Percentiles rank a stretch among this genome's conserved stretches.
Evolutionary conservation across 164 flowering plant species (phyloP).

Genomic region (Vitis rupestris): DNA sequence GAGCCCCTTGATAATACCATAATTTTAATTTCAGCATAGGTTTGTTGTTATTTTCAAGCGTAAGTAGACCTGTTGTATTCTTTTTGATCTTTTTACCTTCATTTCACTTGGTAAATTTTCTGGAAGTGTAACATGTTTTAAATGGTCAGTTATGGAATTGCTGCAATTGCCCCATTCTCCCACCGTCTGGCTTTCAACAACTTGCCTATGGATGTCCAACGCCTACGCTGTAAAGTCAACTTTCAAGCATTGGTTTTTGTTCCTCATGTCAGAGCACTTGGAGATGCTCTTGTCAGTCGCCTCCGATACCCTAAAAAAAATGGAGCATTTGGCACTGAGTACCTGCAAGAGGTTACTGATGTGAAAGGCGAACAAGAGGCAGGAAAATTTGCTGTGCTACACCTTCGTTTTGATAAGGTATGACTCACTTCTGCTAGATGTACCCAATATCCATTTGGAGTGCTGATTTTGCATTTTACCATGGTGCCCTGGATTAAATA

Average conservation of each 20-base stretch:
- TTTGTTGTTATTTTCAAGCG: neutral
- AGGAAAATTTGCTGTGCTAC: constrained; percentile 82
- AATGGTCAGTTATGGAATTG: constrained; percentile 75
- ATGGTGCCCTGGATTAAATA: neutral
- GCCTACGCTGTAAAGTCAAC: constrained; percentile 91
- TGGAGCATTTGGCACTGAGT: constrained; percentile 20
- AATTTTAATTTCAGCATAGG: neutral
- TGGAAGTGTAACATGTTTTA: neutral
- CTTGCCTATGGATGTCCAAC: constrained; percentile 80
- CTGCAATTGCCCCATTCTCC: constrained; percentile 97
- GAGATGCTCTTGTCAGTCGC: constrained; percentile 79
- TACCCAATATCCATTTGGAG: neutral
- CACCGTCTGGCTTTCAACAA: constrained; percentile 93
- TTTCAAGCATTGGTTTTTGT: constrained; percentile 85
- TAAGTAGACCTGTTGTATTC: too few species aligned
- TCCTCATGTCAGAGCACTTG: constrained; percentile 78
- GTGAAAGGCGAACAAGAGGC: constrained; percentile 21
- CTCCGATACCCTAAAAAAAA: constrained; percentile 47
- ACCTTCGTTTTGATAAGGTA: constrained; percentile 99
- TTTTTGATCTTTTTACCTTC: neutral
- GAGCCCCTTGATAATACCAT: neutral
- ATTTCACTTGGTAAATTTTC: constrained; percentile 3
- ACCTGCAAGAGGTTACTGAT: constrained; percentile 41
- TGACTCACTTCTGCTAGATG: neutral
- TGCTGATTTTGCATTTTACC: neutral